Base-by-base conservation (phyloP, 192 early-diverging fungal genomes). In the Coemansia sp. region DNA sequence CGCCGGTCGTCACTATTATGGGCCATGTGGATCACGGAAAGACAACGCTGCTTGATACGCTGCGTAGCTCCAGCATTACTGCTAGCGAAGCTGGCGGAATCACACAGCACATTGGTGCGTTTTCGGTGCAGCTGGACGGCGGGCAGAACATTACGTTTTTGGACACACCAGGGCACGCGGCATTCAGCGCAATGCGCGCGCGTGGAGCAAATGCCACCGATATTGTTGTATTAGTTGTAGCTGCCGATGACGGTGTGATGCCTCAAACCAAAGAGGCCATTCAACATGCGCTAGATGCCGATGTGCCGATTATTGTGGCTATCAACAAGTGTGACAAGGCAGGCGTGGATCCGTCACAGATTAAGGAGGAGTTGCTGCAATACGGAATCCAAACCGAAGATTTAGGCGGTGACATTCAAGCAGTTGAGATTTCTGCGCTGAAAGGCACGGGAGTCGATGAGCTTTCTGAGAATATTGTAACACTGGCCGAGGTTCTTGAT, bases 301-400 rank as follows among this genome's bases (percentile, higher is more conserved):
- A 85, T 54, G 91, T 94, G 17, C 94, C 95, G 19, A 87, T 98
- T 39, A 88, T 98, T 63, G 94, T 98, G 0, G 96, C 96, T 0
- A 89, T 98, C 59, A 98, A 96, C 86, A 98, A 98, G 75, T 96
- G 95, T 72, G 96, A 98, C 79, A 97, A 94, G 65, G 90, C 88
- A 19, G 90, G 89, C 4, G 89, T 85, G 2, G 84, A 93, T 25
- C 76, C 88, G 3, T 75, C 73, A 35, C 78, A 64, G 19, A 83
- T 85, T 15, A 80, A 86, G 56, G 77, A 94, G 66, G 86, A 84
- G 10, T 77, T 98, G 17, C 69, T 95, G 52, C 70, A 84, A 54
- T 76, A 96, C 53, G 90, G 89, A 23, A 73, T 98, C n/a, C 86
- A 92, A 17, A 79, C 95, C 8, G 96, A 98, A 69, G 94, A 95